Conservation (phyloP, 108 stramenopile species). For the Schizochytrium sp. region DNA sequence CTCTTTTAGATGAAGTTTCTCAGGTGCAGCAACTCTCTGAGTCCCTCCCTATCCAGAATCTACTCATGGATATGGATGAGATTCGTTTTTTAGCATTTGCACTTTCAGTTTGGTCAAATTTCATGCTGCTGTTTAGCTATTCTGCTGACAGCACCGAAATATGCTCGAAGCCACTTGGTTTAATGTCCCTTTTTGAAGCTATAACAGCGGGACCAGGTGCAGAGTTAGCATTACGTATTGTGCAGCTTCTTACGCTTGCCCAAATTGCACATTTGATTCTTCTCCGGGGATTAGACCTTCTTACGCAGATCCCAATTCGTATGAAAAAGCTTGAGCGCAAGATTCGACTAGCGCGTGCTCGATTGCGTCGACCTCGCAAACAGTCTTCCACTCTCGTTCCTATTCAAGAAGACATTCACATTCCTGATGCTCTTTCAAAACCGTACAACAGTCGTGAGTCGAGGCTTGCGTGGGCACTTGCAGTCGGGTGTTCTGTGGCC, state of each 20-base stretch:
- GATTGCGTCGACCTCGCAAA: not conserved
- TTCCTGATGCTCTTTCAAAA: not conserved
- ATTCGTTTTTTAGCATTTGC: conserved; percentile 60
- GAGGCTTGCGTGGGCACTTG: not conserved
- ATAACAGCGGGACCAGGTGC: not conserved
- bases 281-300: conserved; percentile 40
- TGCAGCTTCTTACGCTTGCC: conserved; percentile 34
- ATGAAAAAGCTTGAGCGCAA: conserved; percentile 25
- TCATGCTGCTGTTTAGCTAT: conserved; percentile 54
- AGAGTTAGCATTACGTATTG: not conserved
- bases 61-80: conserved; percentile 63
- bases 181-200: not conserved
- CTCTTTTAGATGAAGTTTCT: conserved; percentile 32
- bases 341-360: not conserved
- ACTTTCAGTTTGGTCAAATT: conserved; percentile 64
- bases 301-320: conserved; percentile 44
- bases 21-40: conserved; percentile 65
- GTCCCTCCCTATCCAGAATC: conserved; percentile 66
- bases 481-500: conserved; percentile 24
- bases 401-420: too few species aligned
- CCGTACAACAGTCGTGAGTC: conserved; percentile 20
- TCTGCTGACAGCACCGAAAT: not conserved
- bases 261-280: conserved; percentile 41
- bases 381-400: not conserved
- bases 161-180: not conserved